Base-by-base conservation (phyloP, 345 rosid species). In the Eucalyptus polybractea region DNA sequence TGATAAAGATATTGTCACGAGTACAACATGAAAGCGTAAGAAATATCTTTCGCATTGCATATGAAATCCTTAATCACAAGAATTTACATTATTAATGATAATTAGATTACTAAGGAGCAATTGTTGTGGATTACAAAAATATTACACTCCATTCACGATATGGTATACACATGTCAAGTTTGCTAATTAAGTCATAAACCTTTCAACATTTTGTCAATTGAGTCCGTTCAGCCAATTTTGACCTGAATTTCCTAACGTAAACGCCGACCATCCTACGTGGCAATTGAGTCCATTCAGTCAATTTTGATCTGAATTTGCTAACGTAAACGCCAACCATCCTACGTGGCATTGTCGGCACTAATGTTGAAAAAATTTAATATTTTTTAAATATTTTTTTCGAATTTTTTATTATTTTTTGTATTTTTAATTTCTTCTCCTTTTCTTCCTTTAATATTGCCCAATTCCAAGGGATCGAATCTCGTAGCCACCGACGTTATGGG, bases 391-490 rank as follows among this genome's bases (percentile, higher is more conserved):
- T 17, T 17, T 53, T 6, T 19, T 53, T 7, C 1, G 2, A 53
- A 3, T 1, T 3, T 17, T 51, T 50, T 50, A 50, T 50, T 50
- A 13, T 50, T 51, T 51, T 53, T 53, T 53, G 24, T 53, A 53
- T 3, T 53, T 53, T 53, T 19, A 53, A 53, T 53, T 53, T 53
- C 5, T 53, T 53, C 19, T 3, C 58, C 5, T 53, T 53, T 53
- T 53, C 58, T 53, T 53, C 58, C 1, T 53, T 7, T 53, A 4
- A 24, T 1, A 0, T 53, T 8, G 10, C 58, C 58, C 2, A 7
- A 0, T 53, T 24, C 19, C 58, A 5, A 0, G 0, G 0, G 10
- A 53, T 0, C 10, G 1, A 21, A n/a, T n/a, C n/a, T n/a, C n/a
- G n/a, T n/a, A n/a, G n/a, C n/a, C n/a, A n/a, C n/a, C n/a, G n/a